A percentile compares a stretch with the other conserved stretches of the same genome.
These are phyloP conservation scores for Silene vulgaris DNA, from an alignment of 179 eudicot genomes.

Conservation along the genomic window DNA sequence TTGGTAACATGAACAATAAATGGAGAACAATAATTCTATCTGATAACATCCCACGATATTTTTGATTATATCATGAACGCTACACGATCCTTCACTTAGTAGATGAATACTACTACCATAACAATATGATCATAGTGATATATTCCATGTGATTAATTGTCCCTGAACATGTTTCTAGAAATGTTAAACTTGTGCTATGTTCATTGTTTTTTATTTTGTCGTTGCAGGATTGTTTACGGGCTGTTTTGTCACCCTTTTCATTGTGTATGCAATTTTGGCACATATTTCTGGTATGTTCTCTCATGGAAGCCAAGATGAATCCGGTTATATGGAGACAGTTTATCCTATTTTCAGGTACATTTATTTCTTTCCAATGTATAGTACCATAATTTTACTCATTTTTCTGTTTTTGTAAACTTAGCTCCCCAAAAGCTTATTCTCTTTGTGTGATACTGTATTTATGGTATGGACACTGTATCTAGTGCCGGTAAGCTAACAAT, in stretches of 20 bases:
- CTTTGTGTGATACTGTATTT: not conserved
- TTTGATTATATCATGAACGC: too few species aligned
- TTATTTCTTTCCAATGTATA: not conserved
- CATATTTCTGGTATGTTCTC: constrained; percentile 78
- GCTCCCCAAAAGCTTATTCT: not conserved
- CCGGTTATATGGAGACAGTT: constrained; percentile 75
- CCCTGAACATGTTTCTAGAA: too few species aligned
- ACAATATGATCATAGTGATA: too few species aligned
- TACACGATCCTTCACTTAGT: too few species aligned
- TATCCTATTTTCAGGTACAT: constrained; percentile 87
- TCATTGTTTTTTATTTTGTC: not conserved
- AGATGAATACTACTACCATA: too few species aligned
- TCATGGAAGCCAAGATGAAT: constrained; percentile 35
- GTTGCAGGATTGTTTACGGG: constrained; percentile 84
- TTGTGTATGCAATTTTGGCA: constrained; percentile 73
- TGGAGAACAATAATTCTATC: not conserved
- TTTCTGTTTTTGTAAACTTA: not conserved
- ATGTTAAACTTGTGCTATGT: not conserved
- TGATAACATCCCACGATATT: too few species aligned
- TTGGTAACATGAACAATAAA: not conserved
- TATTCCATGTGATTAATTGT: too few species aligned
- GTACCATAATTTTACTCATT: too few species aligned
- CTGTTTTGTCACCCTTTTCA: constrained; percentile 71
- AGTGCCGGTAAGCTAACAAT: not conserved
- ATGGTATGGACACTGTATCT: too few species aligned